Evolutionary conservation across 148 eudicot species (phyloP).

Genomic region (Silene conica): DNA sequence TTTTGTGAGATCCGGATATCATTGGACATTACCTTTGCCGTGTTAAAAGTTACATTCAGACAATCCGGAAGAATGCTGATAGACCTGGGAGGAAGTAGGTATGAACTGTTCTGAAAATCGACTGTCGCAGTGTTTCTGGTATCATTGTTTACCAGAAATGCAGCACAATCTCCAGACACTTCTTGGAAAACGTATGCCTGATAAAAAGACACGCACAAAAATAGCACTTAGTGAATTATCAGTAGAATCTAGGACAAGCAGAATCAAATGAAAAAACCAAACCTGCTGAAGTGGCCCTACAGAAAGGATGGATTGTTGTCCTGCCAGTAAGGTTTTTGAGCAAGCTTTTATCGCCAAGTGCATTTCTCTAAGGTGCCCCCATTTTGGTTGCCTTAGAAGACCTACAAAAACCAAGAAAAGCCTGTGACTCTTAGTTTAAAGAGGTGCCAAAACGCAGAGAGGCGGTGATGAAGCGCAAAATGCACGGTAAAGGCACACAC

Average conservation of each 20-base stretch:
- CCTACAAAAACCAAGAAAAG: slow-evolving; percentile 20
- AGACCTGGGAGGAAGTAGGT: slow-evolving; percentile 41
- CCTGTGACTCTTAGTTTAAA: not conserved
- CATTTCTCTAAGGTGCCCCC: slow-evolving; percentile 56
- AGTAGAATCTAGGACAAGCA: not conserved
- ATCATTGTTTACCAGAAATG: slow-evolving; percentile 46
- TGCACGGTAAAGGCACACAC: no score
- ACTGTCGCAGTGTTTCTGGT: slow-evolving; percentile 19
- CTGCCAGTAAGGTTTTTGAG: slow-evolving; percentile 40
- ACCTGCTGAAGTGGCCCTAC: slow-evolving; percentile 42
- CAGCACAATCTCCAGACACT: slow-evolving; percentile 37
- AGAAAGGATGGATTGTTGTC: slow-evolving; percentile 30
- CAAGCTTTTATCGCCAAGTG: slow-evolving; percentile 40
- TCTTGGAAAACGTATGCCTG: slow-evolving; percentile 49
- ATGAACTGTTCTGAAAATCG: slow-evolving; percentile 39
- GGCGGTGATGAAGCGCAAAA: no score
- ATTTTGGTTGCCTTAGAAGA: slow-evolving; percentile 57
- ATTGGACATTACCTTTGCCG: slow-evolving; percentile 28
- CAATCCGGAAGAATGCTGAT: slow-evolving; percentile 52
- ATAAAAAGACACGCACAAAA: not conserved
- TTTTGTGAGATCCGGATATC: not conserved
- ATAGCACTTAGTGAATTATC: not conserved
- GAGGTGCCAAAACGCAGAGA: no score
- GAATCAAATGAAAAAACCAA: not conserved
- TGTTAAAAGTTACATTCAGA: slow-evolving; percentile 33